phyloP scores from a whole-genome alignment of 2,329 filamentous ascomycete species.

The Xylogone sp. region DNA sequence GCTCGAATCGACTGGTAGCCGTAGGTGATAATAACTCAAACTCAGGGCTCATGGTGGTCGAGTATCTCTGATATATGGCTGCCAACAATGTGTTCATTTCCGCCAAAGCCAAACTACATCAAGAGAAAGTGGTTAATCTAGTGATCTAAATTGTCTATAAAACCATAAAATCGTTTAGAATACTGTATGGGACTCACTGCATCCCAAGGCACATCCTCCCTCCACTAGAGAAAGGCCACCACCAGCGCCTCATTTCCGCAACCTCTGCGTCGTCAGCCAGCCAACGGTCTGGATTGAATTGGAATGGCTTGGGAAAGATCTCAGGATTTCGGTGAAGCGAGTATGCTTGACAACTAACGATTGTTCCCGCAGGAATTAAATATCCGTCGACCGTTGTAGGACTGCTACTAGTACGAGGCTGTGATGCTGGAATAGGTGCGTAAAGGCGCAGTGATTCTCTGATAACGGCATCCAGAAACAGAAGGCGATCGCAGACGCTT shows the following conservation, averaged over 20 bases:
- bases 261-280: slow-evolving; percentile 34
- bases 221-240: slow-evolving; percentile 64
- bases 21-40: slow-evolving; percentile 31
- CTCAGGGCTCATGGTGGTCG: slow-evolving; percentile 27
- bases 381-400: slow-evolving; percentile 32
- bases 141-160: no score
- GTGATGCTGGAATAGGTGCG: slow-evolving; percentile 46
- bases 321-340: slow-evolving; percentile 47
- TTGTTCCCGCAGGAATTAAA: slow-evolving; percentile 43
- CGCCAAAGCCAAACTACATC: slow-evolving; percentile 41
- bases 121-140: no score
- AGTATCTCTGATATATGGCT: slow-evolving; percentile 40
- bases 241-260: slow-evolving; percentile 41
- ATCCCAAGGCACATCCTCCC: slow-evolving; percentile 62
- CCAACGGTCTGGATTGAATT: slow-evolving; percentile 49
- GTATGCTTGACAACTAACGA: slow-evolving; percentile 47
- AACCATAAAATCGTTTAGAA: no score
- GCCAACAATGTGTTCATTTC: slow-evolving; percentile 45
- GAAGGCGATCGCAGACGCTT: slow-evolving; percentile 33
- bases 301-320: slow-evolving; percentile 43
- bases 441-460: slow-evolving; percentile 47
- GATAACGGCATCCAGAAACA: slow-evolving; percentile 44
- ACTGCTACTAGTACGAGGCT: slow-evolving; percentile 39
- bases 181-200: slow-evolving; percentile 15
- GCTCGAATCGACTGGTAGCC: slow-evolving; percentile 37